Evolutionary conservation across 2,329 filamentous ascomycete species (phyloP), one percentile per base, ranked within the genome.

Genomic region (Penicillium sp.): DNA sequence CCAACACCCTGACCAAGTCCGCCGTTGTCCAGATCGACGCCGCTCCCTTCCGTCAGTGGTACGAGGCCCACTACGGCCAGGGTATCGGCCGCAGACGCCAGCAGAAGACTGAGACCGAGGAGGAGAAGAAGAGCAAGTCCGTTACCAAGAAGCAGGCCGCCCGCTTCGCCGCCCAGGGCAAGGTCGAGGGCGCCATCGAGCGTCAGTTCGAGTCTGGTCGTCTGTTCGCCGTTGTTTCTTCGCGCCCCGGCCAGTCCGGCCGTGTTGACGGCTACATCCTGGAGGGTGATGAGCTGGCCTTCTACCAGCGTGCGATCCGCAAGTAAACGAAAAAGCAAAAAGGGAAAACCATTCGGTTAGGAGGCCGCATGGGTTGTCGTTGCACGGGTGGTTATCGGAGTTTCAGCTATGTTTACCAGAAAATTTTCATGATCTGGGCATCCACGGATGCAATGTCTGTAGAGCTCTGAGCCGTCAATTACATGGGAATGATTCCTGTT

Each of bases 181-280:
- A 99, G 91, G 91, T 97, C 75, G 95, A 99, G 83, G 67, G 82
- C 70, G 87, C 91, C 69, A 81, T 99, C 69, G 95, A 99, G 91
- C 93, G 91, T 85, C 95, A 99, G 85, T 99, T 99, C 84, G 95
- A 98, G 89, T 94, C 95, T 72, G 93, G 94, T 87, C 94, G 96
- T 83, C 84, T 99, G 73, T 97, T 89, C 83, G 95, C 95, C 75
- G 90, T 97, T 72, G 84, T 99, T 75, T 87, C 94, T 73, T 95
- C 90, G 80, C 88, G 95, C 77, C 95, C 95, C 70, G 95, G 95
- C 75, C 95, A 99, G 90, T 95, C 91, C 79, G 95, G 95, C 76
- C 92, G 95, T 83, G 88, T 87, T 75, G 95, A 99, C 80, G 95
- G 95, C 70, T 99, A 99, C 86, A 89, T 99, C 81, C 87, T 99